Percentiles rank a stretch among this genome's conserved stretches.
phyloP scores from a whole-genome alignment of 768 basidiomycete genomes.

The Calocybe cyanea region DNA sequence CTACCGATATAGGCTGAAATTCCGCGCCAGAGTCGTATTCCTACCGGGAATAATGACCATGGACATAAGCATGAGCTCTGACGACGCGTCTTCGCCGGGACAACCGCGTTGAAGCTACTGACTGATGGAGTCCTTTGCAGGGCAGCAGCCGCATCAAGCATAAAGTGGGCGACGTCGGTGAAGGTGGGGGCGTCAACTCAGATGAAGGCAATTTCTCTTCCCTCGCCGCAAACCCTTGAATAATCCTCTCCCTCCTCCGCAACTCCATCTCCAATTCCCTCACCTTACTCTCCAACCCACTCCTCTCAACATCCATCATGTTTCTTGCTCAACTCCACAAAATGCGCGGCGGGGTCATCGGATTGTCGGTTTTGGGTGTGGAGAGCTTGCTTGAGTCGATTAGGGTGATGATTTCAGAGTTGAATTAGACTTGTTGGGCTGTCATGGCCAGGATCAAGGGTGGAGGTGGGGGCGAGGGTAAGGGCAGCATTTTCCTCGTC shows the following conservation, averaged over 20 bases:
- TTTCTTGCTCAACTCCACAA: constrained; percentile 48
- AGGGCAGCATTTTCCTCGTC: no score
- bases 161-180: constrained; percentile 7
- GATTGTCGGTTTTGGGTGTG: constrained; percentile 44
- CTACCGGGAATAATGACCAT: constrained; percentile 24
- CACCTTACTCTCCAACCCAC: constrained; percentile 48
- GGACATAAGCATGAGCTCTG: no score
- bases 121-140: constrained; percentile 14
- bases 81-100: constrained; percentile 2
- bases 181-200: constrained; percentile 50
- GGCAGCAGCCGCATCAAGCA: not conserved
- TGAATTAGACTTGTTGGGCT: constrained; percentile 25
- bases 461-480: not conserved
- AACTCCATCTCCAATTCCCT: constrained; percentile 52
- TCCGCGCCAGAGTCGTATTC: constrained; percentile 43
- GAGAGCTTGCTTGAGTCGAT: constrained; percentile 52
- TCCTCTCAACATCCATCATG: constrained; percentile 51
- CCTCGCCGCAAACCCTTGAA: constrained; percentile 65
- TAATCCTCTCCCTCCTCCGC: constrained; percentile 56
- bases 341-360: constrained; percentile 48
- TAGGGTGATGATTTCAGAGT: constrained; percentile 34
- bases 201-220: no score
- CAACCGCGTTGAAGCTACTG: constrained; percentile 12
- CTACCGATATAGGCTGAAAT: constrained; percentile 35
- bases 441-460: no score